phyloP scores from a whole-genome alignment of 176 grass and related monocot species.

The Chrysopogon serrulatus region DNA sequence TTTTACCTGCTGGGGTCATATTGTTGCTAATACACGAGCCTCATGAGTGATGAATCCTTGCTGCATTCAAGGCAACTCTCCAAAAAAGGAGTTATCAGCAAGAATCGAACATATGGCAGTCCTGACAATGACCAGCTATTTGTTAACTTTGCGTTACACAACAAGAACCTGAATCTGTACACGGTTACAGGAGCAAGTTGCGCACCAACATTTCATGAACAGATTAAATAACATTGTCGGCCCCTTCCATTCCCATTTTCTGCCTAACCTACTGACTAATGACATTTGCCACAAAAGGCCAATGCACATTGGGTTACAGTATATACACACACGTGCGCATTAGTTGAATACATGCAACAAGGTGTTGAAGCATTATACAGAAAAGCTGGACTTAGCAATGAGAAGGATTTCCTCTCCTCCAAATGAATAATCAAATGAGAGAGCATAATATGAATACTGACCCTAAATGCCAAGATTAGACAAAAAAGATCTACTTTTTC shows the following conservation, averaged over 20 bases:
- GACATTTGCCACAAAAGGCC: slow-evolving; percentile 32
- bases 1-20: no score
- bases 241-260: slow-evolving; percentile 19
- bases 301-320: slow-evolving; percentile 27
- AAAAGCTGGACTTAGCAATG: slow-evolving; percentile 41
- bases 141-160: neutral
- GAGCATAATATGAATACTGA: slow-evolving; percentile 48
- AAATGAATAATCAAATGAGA: slow-evolving; percentile 63
- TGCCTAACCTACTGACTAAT: slow-evolving; percentile 33
- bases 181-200: neutral
- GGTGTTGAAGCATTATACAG: slow-evolving; percentile 41
- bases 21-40: neutral
- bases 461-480: slow-evolving; percentile 47
- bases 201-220: slow-evolving; percentile 18
- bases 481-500: slow-evolving; percentile 49
- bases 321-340: slow-evolving; percentile 41
- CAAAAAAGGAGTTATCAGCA: neutral
- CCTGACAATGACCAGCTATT: neutral
- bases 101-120: neutral
- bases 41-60: neutral
- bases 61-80: neutral
- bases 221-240: slow-evolving; percentile 18
- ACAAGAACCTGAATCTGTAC: neutral
- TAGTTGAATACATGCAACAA: slow-evolving; percentile 44
- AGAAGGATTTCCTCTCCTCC: slow-evolving; percentile 43